phyloP scores from a whole-genome alignment of 2,329 filamentous ascomycete genomes.

The Colletotrichum sidae region DNA sequence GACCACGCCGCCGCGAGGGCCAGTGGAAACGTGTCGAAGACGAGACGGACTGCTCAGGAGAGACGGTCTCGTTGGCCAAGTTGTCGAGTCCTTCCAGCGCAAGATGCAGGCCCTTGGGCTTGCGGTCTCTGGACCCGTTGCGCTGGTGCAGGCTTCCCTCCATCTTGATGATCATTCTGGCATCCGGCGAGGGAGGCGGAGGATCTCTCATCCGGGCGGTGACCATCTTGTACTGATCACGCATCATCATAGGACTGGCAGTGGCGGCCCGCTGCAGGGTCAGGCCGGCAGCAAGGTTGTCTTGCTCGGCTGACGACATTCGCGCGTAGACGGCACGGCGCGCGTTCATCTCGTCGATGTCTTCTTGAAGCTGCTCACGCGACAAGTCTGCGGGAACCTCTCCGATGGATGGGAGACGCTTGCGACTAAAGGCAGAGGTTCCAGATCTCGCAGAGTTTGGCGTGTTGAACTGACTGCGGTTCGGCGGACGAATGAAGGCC shows the following conservation, averaged over 20 bases:
- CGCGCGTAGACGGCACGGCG: slow-evolving; percentile 48
- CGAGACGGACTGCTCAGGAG: slow-evolving; percentile 66
- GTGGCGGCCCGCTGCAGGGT: slow-evolving; percentile 74
- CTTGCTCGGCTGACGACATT: slow-evolving; percentile 54
- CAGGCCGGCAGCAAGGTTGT: slow-evolving; percentile 55
- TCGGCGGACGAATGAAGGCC: slow-evolving; percentile 74
- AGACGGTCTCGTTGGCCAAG: slow-evolving; percentile 64
- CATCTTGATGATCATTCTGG: slow-evolving; percentile 73
- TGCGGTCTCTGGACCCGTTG: slow-evolving; percentile 81
- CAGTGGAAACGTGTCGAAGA: slow-evolving; percentile 67
- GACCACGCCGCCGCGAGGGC: slow-evolving; percentile 64
- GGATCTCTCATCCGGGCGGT: slow-evolving; percentile 52
- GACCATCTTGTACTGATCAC: slow-evolving; percentile 49
- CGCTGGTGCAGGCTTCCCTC: slow-evolving; percentile 69
- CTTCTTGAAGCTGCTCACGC: slow-evolving; percentile 42
- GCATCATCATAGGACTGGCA: slow-evolving; percentile 74
- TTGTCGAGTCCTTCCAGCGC: slow-evolving; percentile 60
- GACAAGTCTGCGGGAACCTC: slow-evolving; percentile 65
- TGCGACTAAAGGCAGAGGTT: slow-evolving; percentile 68
- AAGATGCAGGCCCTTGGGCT: slow-evolving; percentile 76
- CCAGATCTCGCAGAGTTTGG: slow-evolving; percentile 74
- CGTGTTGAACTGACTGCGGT: slow-evolving; percentile 76
- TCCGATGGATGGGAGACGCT: slow-evolving; percentile 82
- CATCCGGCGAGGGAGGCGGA: slow-evolving; percentile 70
- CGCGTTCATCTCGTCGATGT: slow-evolving; percentile 39